Evolutionary conservation across 805 yeast genomes (phyloP).

Genomic region (Saturnispora saitoi): DNA sequence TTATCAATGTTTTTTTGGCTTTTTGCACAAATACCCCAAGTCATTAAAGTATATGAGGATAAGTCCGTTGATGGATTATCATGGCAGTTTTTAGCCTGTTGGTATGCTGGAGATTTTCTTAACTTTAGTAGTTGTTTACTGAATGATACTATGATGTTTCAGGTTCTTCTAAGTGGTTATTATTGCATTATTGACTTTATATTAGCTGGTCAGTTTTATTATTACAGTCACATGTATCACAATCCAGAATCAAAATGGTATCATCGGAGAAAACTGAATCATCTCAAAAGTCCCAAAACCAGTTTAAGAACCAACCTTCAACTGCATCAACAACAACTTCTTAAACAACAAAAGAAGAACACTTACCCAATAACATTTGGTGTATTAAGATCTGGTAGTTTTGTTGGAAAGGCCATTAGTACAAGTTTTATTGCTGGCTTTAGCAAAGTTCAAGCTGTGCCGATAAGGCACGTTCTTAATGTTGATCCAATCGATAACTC

Average conservation of each 20-base stretch:
- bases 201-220: slow-evolving; percentile 38
- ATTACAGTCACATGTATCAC: slow-evolving; percentile 35
- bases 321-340: neutral
- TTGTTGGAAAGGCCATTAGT: slow-evolving; percentile 20
- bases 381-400: slow-evolving; percentile 5
- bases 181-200: slow-evolving; percentile 42
- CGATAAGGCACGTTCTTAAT: slow-evolving; percentile 6
- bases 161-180: slow-evolving; percentile 37
- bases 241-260: slow-evolving; percentile 28
- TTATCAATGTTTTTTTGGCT: slow-evolving; percentile 53
- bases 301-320: slow-evolving; percentile 18
- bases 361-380: neutral
- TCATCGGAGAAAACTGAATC: slow-evolving; percentile 16
- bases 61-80: slow-evolving; percentile 65
- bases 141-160: slow-evolving; percentile 41
- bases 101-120: slow-evolving; percentile 58
- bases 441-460: slow-evolving; percentile 24
- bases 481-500: neutral
- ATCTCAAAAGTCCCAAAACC: slow-evolving; percentile 20
- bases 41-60: slow-evolving; percentile 45
- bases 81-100: slow-evolving; percentile 46
- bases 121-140: slow-evolving; percentile 43
- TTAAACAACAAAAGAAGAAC: neutral
- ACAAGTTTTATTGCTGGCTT: slow-evolving; percentile 26
- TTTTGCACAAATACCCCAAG: slow-evolving; percentile 70